Base-by-base conservation (phyloP, 352 stramenopile species). In the Phytophthora constricta region DNA sequence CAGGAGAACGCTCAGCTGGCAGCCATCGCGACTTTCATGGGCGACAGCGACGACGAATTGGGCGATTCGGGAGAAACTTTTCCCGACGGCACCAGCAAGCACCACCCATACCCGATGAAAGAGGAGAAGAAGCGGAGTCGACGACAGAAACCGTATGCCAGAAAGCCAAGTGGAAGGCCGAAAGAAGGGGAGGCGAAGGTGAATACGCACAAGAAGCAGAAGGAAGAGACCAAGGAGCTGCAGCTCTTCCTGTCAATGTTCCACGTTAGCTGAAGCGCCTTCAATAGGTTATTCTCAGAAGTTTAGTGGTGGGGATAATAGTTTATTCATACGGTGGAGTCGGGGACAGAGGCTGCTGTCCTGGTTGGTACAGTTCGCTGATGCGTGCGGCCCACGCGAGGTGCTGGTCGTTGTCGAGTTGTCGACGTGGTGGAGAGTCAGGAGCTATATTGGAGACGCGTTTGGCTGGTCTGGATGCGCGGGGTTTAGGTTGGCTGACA, bases 1-100 rank as follows among this genome's bases (percentile, higher is more conserved):
- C 47, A 81, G 68, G 66, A 77, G 33, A 95, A 77, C 47, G 74
- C 79, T 50, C 80, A 95, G 72, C 71, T 95, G 26, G 84, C 83
- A 26, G 86, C 86, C 31, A 82, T 95, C 46, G 80, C 81, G 49
- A 87, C 83, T 56, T 90, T 95, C 72, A 91, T 92, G 79, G 68
- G 68, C 43, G 82, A 80, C 61, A 84, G 77, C 37, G 77, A 87
- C 31, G 79, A 81, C 19, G 70, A 85, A 1, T 46, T 25, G 1
- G 33, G 49, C 4, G 64, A 59, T 23, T 47, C 16, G 41, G 3
- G 14, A 23, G 41, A 23, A 47, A 47, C 9, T 23, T 7, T 10
- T 20, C 14, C 14, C 1, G 37, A 45, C 10, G 10, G 10, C 17
- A 45, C 9, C 45, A 51, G 23, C 14, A 69, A 65, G 41, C 27